Percentiles rank a stretch among this genome's conserved stretches.
Evolutionary conservation across 2,329 filamentous ascomycete species (phyloP).

Genomic region (Westerdykella sp.): DNA sequence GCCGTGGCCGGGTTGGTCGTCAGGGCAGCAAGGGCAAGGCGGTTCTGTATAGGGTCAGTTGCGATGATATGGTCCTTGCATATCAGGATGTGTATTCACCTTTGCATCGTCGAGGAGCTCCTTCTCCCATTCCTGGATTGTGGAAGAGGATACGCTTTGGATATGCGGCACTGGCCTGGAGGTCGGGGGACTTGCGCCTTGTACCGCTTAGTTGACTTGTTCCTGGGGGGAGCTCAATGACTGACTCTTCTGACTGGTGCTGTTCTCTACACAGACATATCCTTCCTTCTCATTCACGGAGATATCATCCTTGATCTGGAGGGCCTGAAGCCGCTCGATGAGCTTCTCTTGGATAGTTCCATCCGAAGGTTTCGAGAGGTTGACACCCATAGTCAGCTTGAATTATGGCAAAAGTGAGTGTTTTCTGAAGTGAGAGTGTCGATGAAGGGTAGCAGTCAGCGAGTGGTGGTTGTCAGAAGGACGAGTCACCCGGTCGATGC

Average conservation of each 20-base stretch:
- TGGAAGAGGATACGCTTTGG: conserved; percentile 45
- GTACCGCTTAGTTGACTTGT: neutral
- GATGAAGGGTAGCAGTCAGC: neutral
- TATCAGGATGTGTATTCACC: conserved; percentile 36
- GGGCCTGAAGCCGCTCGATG: conserved; percentile 37
- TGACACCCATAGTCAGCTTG: conserved; percentile 25
- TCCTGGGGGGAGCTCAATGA: too few species aligned
- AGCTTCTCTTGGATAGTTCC: conserved; percentile 36
- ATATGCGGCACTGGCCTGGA: neutral
- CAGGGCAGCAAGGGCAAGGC: conserved; percentile 69
- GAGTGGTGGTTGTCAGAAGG: neutral
- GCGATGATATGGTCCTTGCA: conserved; percentile 2
- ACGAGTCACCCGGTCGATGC: too few species aligned
- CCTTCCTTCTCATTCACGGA: conserved; percentile 45
- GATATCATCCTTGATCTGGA: conserved; percentile 42
- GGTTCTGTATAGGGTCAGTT: conserved; percentile 42
- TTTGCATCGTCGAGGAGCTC: conserved; percentile 59
- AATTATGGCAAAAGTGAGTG: neutral
- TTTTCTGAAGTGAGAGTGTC: neutral
- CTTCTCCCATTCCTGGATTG: conserved; percentile 55
- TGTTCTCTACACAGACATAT: conserved; percentile 46
- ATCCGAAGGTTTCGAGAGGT: conserved; percentile 32
- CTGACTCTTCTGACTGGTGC: neutral
- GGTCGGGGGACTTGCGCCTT: conserved; percentile 6
- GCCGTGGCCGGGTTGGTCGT: conserved; percentile 60